Percentiles rank a stretch among this genome's conserved stretches.
Evolutionary conservation across 2,329 filamentous ascomycete genomes (phyloP).

Genomic region (Aureobasidium sp.): DNA sequence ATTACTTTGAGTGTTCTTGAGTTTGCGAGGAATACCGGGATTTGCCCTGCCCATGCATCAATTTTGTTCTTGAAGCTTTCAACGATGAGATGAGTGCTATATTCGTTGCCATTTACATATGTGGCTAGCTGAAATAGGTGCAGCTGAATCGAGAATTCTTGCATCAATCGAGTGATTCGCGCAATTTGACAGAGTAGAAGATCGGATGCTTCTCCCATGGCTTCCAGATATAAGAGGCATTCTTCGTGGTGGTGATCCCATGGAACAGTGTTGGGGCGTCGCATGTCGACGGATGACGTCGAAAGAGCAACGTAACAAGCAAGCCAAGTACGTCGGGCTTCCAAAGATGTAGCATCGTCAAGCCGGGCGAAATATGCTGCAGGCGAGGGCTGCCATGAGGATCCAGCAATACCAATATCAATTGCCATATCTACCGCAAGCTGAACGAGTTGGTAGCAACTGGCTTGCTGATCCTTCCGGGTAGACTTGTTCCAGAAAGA

Average conservation of each 20-base stretch:
- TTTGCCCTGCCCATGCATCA: constrained; percentile 22
- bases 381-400: not conserved
- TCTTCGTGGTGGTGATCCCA: constrained; percentile 23
- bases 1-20: constrained; percentile 19
- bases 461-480: not conserved
- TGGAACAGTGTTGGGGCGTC: constrained; percentile 17
- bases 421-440: constrained; percentile 2
- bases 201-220: constrained; percentile 18
- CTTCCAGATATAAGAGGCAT: constrained; percentile 21
- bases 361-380: not conserved
- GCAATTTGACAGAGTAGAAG: constrained; percentile 23
- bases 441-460: constrained; percentile 2
- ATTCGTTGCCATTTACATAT: constrained; percentile 20
- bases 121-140: constrained; percentile 17
- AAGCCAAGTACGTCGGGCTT: constrained; percentile 20
- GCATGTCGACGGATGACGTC: constrained; percentile 18
- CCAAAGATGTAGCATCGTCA: not conserved
- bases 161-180: constrained; percentile 22
- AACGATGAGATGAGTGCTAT: constrained; percentile 19
- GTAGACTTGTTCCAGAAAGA: constrained; percentile 6
- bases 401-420: not conserved
- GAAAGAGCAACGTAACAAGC: constrained; percentile 19
- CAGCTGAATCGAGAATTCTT: constrained; percentile 21
- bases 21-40: constrained; percentile 19
- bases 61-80: constrained; percentile 21